Base-by-base conservation (phyloP, 176 grass and related monocot species). In the Rhipidocladum racemiflorum region DNA sequence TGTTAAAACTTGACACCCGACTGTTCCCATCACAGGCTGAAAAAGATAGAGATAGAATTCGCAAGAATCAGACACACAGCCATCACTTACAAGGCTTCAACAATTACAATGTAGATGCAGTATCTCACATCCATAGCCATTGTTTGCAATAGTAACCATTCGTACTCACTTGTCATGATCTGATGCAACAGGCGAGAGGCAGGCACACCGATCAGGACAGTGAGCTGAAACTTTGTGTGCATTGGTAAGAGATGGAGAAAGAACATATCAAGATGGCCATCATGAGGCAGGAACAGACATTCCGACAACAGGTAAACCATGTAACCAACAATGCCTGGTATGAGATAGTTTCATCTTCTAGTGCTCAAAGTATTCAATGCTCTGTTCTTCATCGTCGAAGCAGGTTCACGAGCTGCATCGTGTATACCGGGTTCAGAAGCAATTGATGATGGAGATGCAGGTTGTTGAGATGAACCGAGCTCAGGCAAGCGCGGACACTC, bases 371-470 rank as follows among this genome's bases (percentile, higher is more conserved):
- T 56, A 23, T 25, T 13, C 55, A 5, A 25, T 25, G 55, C 5
- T 25, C 17, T 53, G 18, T 54, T 72, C 2, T 82, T 68, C 54
- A 80, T 83, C 54, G 23, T 65, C 8, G 9, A 21, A n/a, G 44
- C 71, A 94, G 92, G 92, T 94, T 49, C 82, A 92, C 12, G 89
- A 94, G 55, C 79, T 94, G 65, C 92, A 94, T 61, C 87, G 82
- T 0, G 48, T 94, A 7, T 94, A 92, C 29, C 63, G 11, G 25
- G 85, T 94, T 68, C 92, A 94, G 87, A 87, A 85, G 82, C 74
- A 68, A 34, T 44, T 94, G 54, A 94, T 94, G 92, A 85, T 39
- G 32, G 85, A 94, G 57, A 81, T 81, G 74, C 83, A 81, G 34
- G 73, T 57, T 42, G 20, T 18, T 23, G 42, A 83, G 67, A 87